These are phyloP conservation scores for Arxiozyma slooffiae DNA, from an alignment of 1,139 yeast species.

Conservation along the genomic window DNA sequence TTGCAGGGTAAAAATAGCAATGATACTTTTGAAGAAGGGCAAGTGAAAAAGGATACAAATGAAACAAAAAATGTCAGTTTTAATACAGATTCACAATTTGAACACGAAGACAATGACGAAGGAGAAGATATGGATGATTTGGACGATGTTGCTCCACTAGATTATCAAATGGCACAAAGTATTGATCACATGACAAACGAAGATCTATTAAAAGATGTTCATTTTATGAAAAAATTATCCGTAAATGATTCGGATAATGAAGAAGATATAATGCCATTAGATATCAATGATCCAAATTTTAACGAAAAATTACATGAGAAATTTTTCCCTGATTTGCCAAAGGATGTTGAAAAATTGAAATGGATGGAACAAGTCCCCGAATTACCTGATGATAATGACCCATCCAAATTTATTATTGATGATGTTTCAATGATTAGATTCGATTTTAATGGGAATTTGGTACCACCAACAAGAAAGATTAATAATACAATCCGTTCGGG, in stretches of 20 bases:
- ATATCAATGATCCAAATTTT: slow-evolving; percentile 66
- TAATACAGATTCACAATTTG: neutral
- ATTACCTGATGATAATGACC: slow-evolving; percentile 26
- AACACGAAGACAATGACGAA: slow-evolving; percentile 26
- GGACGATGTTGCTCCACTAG: slow-evolving; percentile 39
- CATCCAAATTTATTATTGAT: slow-evolving; percentile 41
- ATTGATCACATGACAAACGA: slow-evolving; percentile 38
- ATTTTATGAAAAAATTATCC: slow-evolving; percentile 48
- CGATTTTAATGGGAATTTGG: slow-evolving; percentile 73
- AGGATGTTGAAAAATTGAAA: slow-evolving; percentile 68
- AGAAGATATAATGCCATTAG: slow-evolving; percentile 34
- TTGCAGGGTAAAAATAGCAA: slow-evolving; percentile 17
- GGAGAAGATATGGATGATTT: slow-evolving; percentile 33
- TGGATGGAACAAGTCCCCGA: slow-evolving; percentile 77
- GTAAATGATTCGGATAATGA: slow-evolving; percentile 21
- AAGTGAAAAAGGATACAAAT: neutral
- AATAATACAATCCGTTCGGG: slow-evolving; percentile 53
- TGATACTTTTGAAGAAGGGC: slow-evolving; percentile 5
- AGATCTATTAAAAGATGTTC: slow-evolving; percentile 41
- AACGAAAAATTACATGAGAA: slow-evolving; percentile 70
- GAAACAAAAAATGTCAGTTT: slow-evolving; percentile 1
- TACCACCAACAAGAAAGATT: slow-evolving; percentile 42
- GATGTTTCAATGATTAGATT: slow-evolving; percentile 67
- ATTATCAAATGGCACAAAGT: slow-evolving; percentile 33
- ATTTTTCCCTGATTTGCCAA: slow-evolving; percentile 82